Base-by-base conservation (phyloP, 169 alveolate species). In the Plasmodium gallinaceum region DNA sequence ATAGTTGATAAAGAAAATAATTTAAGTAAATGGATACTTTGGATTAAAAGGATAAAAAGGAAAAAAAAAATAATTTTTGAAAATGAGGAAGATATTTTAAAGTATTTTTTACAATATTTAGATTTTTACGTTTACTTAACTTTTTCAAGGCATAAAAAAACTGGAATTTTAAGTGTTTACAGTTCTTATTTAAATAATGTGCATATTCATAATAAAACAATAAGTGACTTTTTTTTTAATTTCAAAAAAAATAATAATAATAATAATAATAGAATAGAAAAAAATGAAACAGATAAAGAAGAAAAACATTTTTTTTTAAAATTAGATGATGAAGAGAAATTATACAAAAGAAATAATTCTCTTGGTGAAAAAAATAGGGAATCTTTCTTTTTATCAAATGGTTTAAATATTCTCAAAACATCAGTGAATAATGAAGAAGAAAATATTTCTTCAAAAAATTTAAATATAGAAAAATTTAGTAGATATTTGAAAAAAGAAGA, bases 21-120 rank as follows among this genome's bases (percentile, higher is more conserved):
- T 12, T n/a, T 20, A 65, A 70, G 57, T 37, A 86, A 86, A 71
- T 86, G 92, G 92, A 7, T 86, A 12, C 43, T 86, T 58, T 86
- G 92, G 92, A 54, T 86, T 14, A 71, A 86, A 65, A 54, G 92
- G 16, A 70, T 86, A 71, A 72, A 86, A 54, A 60, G 92, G 43
- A 70, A 86, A 10, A 61, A 86, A 74, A 86, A 86, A n/a, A 18
- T 86, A 26, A 20, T 64, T 26, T 86, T 86, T 51, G 51, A 71
- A 60, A 86, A 22, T 37, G 75, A 64, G n/a, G 76, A 86, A 46
- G 88, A 86, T 26, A 57, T 73, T 70, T 5, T 86, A 7, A 69
- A 45, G 18, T 86, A 86, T 60, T 71, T 86, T 32, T 26, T 86
- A 86, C 69, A 42, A 20, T 86, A 86, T 45, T 3, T 86, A 10